Evolutionary conservation across 345 rosid species (phyloP).

Genomic region (Pseudoturritis turrita): DNA sequence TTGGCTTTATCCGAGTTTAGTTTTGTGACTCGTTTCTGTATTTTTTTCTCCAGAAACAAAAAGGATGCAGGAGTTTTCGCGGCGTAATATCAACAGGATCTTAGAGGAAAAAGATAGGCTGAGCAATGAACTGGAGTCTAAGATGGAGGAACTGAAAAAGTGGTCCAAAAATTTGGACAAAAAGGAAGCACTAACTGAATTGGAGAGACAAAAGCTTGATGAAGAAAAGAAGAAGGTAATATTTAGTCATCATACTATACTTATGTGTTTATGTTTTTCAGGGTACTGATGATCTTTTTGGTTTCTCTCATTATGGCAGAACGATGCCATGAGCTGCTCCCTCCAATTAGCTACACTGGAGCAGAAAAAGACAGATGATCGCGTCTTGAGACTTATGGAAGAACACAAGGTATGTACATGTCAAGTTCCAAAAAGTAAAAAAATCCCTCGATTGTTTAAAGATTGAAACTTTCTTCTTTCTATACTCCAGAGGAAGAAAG

Average conservation of each 20-base stretch:
- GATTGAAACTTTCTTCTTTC: background rate
- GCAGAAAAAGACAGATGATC: slow-evolving; percentile 72
- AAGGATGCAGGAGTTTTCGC: slow-evolving; percentile 65
- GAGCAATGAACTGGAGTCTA: slow-evolving; percentile 51
- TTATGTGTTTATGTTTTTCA: slow-evolving; percentile 4
- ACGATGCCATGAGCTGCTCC: slow-evolving; percentile 48
- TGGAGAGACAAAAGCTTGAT: slow-evolving; percentile 76
- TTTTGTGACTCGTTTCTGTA: slow-evolving; percentile 2
- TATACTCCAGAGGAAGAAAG: slow-evolving; percentile 69
- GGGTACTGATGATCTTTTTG: slow-evolving; percentile 17
- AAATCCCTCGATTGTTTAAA: background rate
- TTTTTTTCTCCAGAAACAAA: slow-evolving; percentile 51
- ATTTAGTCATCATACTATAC: slow-evolving; percentile 1
- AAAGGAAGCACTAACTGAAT: slow-evolving; percentile 73
- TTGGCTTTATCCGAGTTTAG: background rate
- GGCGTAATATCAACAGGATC: slow-evolving; percentile 52
- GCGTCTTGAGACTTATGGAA: slow-evolving; percentile 65
- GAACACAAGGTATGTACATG: slow-evolving; percentile 57
- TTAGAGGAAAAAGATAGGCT: slow-evolving; percentile 61
- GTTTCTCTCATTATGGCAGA: slow-evolving; percentile 39
- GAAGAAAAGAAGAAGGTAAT: slow-evolving; percentile 74
- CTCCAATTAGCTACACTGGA: slow-evolving; percentile 77
- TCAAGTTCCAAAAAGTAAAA: background rate
- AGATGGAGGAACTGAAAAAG: slow-evolving; percentile 44
- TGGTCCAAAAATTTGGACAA: slow-evolving; percentile 74